Conservation (phyloP, 345 rosid species). For the Arabidopsis suecica region DNA sequence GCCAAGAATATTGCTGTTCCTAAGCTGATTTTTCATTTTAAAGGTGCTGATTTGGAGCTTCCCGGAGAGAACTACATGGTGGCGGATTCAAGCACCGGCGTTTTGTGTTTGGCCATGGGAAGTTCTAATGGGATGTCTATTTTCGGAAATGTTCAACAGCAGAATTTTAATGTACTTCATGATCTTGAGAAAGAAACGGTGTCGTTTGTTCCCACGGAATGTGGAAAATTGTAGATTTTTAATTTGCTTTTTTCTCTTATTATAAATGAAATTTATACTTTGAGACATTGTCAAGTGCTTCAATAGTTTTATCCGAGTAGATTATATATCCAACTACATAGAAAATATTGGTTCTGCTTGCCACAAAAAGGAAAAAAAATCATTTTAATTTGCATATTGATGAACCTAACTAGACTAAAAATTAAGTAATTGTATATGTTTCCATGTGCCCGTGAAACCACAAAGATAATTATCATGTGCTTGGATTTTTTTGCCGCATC, state of each 20-base stretch:
- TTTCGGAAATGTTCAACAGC: slow-evolving; percentile 95
- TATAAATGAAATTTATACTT: slow-evolving; percentile 9
- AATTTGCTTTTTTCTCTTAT: slow-evolving; percentile 13
- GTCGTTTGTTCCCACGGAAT: slow-evolving; percentile 70
- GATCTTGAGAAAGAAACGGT: slow-evolving; percentile 71
- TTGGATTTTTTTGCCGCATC: not conserved
- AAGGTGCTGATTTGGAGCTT: slow-evolving; percentile 77
- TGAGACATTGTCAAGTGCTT: not conserved
- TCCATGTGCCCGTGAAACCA: slow-evolving; percentile 3
- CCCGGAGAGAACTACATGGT: slow-evolving; percentile 86
- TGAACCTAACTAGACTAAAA: not conserved
- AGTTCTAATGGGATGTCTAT: slow-evolving; percentile 82
- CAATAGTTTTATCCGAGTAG: not conserved
- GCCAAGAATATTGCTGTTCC: slow-evolving; percentile 59
- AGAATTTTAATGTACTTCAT: slow-evolving; percentile 71
- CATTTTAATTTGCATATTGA: not conserved
- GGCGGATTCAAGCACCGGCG: slow-evolving; percentile 60
- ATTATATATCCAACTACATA: not conserved
- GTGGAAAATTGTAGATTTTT: slow-evolving; percentile 56
- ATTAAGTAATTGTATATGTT: not conserved
- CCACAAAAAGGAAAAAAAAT: not conserved
- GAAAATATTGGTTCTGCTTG: not conserved
- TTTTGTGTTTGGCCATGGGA: slow-evolving; percentile 89
- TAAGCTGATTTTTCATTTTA: slow-evolving; percentile 69
- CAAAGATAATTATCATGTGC: not conserved